Evolutionary conservation across 2,329 filamentous ascomycete species (phyloP), one percentile per base, ranked within the genome.

Genomic region (Arachnomyces sp.): DNA sequence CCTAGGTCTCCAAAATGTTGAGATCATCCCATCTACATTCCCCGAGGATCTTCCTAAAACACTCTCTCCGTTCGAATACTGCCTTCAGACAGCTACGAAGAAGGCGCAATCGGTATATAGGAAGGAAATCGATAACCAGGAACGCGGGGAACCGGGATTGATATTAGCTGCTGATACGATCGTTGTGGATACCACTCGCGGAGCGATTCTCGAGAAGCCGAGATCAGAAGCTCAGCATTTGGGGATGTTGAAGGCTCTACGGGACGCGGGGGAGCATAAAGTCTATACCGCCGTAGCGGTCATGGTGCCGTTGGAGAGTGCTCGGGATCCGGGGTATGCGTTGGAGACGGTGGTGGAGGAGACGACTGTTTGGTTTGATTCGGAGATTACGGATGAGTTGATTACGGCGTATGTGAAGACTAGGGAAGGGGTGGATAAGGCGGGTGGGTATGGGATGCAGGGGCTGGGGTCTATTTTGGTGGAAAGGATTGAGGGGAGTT

Each of bases 361-460:
- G 71, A 96, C 90, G 33, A 76, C 73, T 45, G 92, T 98, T n/a
- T 78, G 76, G 57, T 98, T 98, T 64, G 86, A 88, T 57, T 64
- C 71, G 43, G 76, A 74, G 32, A 71, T 81, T 3, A 78, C 79
- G 11, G 90, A 98, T 65, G 88, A 94, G 44, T 75, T 94, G 50
- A 81, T 96, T 43, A 70, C 86, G 51, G 76, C 76, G 39, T 74
- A 74, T 59, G 71, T 74, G 37, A 56, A 58, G 43, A 95, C 90
- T 15, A 74, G 90, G 40, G 92, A 98, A 69, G 92, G 92, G 2
- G 88, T 79, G 8, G 92, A 96, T 63, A 98, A 96, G 71, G 92
- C 92, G 0, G 92, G 92, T 2, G 92, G 92, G 0, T 98, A 98
- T 63, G 92, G 87, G 1, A 77, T 98, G 39, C 92, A 98, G 64